Percentiles rank a stretch among this genome's conserved stretches.
These are phyloP conservation scores for Mortierella sp. DNA, from an alignment of 371 early-diverging fungal species.

Conservation along the genomic window DNA sequence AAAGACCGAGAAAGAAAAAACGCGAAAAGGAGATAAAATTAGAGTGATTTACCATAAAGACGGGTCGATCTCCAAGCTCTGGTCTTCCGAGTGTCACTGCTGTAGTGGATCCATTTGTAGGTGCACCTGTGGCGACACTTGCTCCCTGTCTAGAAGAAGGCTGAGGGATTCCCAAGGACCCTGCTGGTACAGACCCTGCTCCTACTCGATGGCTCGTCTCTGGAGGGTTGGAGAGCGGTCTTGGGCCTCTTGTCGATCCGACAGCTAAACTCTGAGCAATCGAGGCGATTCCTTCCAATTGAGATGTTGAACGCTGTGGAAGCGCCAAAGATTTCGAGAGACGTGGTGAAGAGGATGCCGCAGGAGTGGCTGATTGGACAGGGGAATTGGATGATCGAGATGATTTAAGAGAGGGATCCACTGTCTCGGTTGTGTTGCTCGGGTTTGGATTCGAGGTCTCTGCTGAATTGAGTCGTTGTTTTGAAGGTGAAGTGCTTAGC, in stretches of 20 bases:
- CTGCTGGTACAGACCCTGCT: too few relatives aligned
- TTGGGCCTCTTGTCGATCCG: constrained; percentile 11
- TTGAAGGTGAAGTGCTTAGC: too few relatives aligned
- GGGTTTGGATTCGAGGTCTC: too few relatives aligned
- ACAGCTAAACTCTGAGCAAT: constrained; percentile 37
- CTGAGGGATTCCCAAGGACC: too few relatives aligned
- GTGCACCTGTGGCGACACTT: constrained; percentile 2
- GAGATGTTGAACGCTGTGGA: background rate
- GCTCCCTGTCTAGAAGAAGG: background rate
- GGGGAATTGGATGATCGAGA: too few relatives aligned
- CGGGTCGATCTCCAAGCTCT: constrained; percentile 25
- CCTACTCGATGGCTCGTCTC: too few relatives aligned
- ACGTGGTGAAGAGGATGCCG: too few relatives aligned
- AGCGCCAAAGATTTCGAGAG: background rate
- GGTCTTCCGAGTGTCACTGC: background rate
- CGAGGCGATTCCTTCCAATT: constrained; percentile 28
- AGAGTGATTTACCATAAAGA: constrained; percentile 24
- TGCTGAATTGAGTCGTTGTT: too few relatives aligned
- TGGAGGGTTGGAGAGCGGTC: background rate
- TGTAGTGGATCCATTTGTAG: background rate
- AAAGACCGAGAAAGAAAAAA: background rate
- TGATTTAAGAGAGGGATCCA: too few relatives aligned
- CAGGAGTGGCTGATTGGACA: too few relatives aligned
- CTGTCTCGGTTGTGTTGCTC: too few relatives aligned
- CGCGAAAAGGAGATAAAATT: background rate